Evolutionary conservation across 2,329 filamentous ascomycete genomes (phyloP), one percentile per base, ranked within the genome.

Genomic region (Pseudogymnoascus sp.): DNA sequence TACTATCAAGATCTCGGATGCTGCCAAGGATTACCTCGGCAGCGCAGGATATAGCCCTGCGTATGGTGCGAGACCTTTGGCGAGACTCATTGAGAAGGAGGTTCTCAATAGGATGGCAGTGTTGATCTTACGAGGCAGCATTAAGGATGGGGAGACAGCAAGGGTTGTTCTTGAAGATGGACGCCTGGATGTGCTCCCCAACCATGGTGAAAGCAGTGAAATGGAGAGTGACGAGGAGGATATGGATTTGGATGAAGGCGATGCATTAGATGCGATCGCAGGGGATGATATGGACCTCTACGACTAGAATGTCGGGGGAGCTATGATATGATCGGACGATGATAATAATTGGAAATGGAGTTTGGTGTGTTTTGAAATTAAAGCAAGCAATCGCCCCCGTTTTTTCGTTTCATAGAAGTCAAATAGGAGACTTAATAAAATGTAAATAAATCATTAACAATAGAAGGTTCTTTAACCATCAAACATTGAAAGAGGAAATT

Each of bases 11-110:
- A 86, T 95, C 63, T 86, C 87, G 1, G 82, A 89, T 1, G 89
- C 91, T 64, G 94, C 94, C 70, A 94, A 93, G 73, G 92, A 97
- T 72, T 97, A 96, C 74, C 84, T 99, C 7, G 94, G 92, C 68
- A 85, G 84, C 40, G 89, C 92, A 0, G 94, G 94, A 8, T 99
- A 99, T 78, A 96, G 90, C 11, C 94, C 94, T 0, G 92, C 90
- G 0, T 99, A 99, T 70, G 94, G 94, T 74, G 94, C 94, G 40
- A 84, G 94, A 62, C 94, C 94, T 36, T 78, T 99, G 21, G 85
- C 88, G 15, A 84, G 94, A 60, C 84, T 99, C 63, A 97, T 99
- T 68, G 94, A 99, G 79, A 94, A 94, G 77, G 94, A 99, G 75
- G 91, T 99, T 2, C 85, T 99, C 70, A 99, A 99, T 76, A 86